Conservation (phyloP, 176 grass and related monocot genomes). For the Oryza brachyantha region DNA sequence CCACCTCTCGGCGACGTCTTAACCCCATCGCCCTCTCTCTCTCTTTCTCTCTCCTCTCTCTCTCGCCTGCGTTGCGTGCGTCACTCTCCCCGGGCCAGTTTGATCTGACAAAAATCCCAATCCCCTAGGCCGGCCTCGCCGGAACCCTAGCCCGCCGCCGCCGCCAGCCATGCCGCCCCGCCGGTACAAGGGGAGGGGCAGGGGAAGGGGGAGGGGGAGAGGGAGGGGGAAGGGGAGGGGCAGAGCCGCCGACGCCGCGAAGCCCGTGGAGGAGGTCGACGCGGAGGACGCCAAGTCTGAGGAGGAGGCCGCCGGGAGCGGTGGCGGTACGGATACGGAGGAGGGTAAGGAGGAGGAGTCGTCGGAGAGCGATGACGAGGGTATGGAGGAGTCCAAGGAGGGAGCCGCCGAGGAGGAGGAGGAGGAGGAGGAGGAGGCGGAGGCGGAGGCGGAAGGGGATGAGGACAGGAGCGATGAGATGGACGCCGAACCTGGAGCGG, state of each 20-base stretch:
- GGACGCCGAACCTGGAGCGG: constrained; percentile 4
- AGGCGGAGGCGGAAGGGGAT: constrained; percentile 17
- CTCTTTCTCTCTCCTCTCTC: background rate
- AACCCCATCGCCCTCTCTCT: constrained; percentile 2
- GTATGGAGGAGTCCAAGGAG: constrained; percentile 34
- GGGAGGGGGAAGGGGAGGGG: background rate
- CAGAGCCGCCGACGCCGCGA: background rate
- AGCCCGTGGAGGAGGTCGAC: constrained; percentile 33
- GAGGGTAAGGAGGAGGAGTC: constrained; percentile 28
- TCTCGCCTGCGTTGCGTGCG: background rate
- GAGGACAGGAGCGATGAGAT: constrained; percentile 24
- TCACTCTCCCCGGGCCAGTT: constrained; percentile 6
- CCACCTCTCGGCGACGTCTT: background rate
- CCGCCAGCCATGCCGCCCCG: constrained; percentile 40
- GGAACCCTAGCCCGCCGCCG: constrained; percentile 46
- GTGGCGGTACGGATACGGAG: constrained; percentile 6
- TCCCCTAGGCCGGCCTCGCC: constrained; percentile 27
- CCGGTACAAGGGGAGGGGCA: constrained; percentile 20
- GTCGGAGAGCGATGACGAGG: constrained; percentile 20
- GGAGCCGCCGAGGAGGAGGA: constrained; percentile 1
- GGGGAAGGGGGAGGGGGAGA: background rate
- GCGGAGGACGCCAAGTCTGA: constrained; percentile 32
- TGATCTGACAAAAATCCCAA: constrained; percentile 34
- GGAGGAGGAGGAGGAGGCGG: constrained; percentile 24
- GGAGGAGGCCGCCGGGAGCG: constrained; percentile 27